phyloP scores from a whole-genome alignment of 768 basidiomycete species.

The Auriculariales sp. region DNA sequence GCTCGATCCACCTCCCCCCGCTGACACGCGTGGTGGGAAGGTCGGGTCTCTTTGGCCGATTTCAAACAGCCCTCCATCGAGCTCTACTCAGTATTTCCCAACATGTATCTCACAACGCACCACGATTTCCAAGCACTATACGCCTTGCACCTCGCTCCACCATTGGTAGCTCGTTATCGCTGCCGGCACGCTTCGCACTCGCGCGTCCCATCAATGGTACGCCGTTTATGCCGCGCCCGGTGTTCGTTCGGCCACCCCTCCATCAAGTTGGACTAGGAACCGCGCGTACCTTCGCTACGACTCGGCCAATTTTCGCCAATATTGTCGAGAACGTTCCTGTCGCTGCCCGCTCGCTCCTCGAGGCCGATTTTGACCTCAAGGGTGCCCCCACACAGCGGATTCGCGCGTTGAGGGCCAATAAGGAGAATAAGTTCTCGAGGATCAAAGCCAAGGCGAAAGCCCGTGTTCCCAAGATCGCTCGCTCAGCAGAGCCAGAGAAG shows the following conservation, averaged over 20 bases:
- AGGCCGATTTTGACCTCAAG: slow-evolving; percentile 55
- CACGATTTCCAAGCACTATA: neutral
- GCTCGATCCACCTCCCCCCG: neutral
- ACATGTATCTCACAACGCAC: neutral
- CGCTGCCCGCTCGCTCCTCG: slow-evolving; percentile 56
- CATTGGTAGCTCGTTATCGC: neutral
- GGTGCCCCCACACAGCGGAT: slow-evolving; percentile 8
- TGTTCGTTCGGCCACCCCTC: slow-evolving; percentile 29
- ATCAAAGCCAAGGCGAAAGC: slow-evolving; percentile 8
- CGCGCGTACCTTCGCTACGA: slow-evolving; percentile 60
- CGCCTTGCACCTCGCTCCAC: neutral
- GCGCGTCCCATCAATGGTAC: slow-evolving; percentile 2
- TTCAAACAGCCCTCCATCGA: neutral
- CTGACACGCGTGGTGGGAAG: neutral
- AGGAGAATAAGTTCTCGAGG: slow-evolving; percentile 7
- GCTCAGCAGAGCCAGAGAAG: slow-evolving; percentile 2
- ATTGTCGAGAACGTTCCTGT: slow-evolving; percentile 69
- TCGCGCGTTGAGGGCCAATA: slow-evolving; percentile 12
- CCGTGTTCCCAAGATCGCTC: slow-evolving; percentile 14
- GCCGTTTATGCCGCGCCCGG: slow-evolving; percentile 5
- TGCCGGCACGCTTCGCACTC: slow-evolving; percentile 7
- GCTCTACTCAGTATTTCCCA: neutral
- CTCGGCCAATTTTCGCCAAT: slow-evolving; percentile 65
- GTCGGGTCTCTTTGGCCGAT: neutral
- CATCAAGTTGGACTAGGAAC: slow-evolving; percentile 63